These are phyloP conservation scores for Chrysoporthe cubensis DNA, from an alignment of 2,329 filamentous ascomycete species.

Conservation along the genomic window DNA sequence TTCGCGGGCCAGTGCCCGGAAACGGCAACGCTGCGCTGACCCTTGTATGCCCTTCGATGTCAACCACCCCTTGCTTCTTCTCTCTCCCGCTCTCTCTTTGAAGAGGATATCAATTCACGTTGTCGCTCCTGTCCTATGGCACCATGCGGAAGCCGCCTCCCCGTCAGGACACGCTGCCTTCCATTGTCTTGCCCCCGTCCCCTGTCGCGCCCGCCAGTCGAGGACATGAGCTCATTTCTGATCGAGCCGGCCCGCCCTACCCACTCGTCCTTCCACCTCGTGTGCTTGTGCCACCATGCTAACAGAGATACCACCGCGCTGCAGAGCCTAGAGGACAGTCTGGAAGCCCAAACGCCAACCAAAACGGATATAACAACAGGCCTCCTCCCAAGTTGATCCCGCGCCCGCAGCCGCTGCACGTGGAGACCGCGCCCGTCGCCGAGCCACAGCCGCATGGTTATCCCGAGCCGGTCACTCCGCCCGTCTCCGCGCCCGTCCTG, in stretches of 20 bases:
- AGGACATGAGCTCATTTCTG: constrained; percentile 5
- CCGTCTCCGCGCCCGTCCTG: constrained; percentile 40
- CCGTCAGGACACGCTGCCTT: neutral
- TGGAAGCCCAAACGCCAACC: constrained; percentile 17
- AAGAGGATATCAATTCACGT: neutral
- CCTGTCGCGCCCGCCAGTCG: neutral
- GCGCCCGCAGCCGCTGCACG: constrained; percentile 21
- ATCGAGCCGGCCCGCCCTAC: neutral
- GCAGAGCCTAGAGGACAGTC: constrained; percentile 27
- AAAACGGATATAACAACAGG: constrained; percentile 16
- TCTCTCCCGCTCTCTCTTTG: neutral
- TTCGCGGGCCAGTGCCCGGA: constrained; percentile 22
- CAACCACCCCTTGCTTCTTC: neutral
- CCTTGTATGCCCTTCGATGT: neutral
- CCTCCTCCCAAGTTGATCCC: constrained; percentile 27
- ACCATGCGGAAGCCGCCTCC: neutral
- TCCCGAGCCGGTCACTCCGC: constrained; percentile 42
- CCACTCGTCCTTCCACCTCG: neutral
- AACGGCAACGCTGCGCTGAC: constrained; percentile 18
- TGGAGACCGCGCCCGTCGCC: constrained; percentile 25
- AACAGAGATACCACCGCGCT: constrained; percentile 12
- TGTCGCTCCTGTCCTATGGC: neutral
- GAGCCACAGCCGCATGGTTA: constrained; percentile 46
- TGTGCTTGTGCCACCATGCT: constrained; percentile 16
- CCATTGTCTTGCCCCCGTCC: neutral